A percentile compares a stretch with the other conserved stretches of the same genome.
These are phyloP conservation scores for Leccinum pachyderme DNA, from an alignment of 1,284 basidiomycete species.

Conservation along the genomic window DNA sequence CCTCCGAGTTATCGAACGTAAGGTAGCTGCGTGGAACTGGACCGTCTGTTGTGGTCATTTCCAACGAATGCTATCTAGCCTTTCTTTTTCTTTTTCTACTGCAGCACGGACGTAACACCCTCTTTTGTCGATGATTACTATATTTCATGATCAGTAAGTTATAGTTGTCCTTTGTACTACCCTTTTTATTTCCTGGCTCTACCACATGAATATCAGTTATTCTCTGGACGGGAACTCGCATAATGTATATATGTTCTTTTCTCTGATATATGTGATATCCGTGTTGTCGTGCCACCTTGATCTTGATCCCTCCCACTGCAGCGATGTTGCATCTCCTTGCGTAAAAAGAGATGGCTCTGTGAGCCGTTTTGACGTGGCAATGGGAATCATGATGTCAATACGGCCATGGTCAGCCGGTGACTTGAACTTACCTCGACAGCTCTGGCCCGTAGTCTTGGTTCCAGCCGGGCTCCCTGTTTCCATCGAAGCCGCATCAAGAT, in stretches of 20 bases:
- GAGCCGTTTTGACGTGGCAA: too few relatives aligned
- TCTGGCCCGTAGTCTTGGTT: too few relatives aligned
- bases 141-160: conserved; percentile 18
- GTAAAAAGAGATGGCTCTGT: too few relatives aligned
- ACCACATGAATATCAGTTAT: background rate
- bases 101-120: conserved; percentile 4
- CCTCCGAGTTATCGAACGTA: conserved; percentile 24
- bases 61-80: background rate
- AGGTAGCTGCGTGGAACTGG: background rate
- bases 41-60: background rate
- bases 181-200: background rate
- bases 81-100: background rate
- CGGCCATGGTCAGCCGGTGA: too few relatives aligned
- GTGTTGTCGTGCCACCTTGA: background rate
- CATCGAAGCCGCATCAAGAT: too few relatives aligned
- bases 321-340: too few relatives aligned
- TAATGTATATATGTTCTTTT: background rate
- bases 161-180: conserved; percentile 20
- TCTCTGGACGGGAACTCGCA: background rate
- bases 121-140: background rate
- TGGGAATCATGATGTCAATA: too few relatives aligned
- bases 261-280: background rate
- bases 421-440: too few relatives aligned
- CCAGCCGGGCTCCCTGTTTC: too few relatives aligned
- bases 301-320: background rate